Base-by-base conservation (phyloP, 192 early-diverging fungal species). In the Allomyces javanicus region DNA sequence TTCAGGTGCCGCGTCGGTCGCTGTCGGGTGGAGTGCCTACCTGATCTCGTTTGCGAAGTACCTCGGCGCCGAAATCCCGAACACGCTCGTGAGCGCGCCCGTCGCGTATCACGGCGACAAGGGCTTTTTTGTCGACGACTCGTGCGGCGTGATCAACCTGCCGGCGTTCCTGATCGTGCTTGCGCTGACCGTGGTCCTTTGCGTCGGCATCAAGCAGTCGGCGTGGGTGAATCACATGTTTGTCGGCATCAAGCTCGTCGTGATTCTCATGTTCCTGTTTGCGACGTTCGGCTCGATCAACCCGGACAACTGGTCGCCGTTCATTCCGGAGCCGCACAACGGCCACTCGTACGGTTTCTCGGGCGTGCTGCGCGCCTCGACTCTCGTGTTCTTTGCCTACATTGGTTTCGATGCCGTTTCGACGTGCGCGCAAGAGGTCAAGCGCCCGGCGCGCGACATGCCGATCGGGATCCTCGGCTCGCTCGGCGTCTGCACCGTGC, bases 391-490 rank as follows among this genome's bases (percentile, higher is more conserved):
- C 70, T 83, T 81, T 45, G 74, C 86, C n/a, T 93, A 90, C 70
- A 87, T 92, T 72, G 91, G 92, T 9, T 93, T 93, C 72, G 92
- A 95, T 72, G 80, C 86, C 1, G 86, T 93, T 17, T 85, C 90
- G 1, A 95, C 91, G 1, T 85, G 85, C 5, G 86, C 92, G 9
- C 87, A 90, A 69, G 92, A 95, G 72, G 77, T 87, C 17, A 79
- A 78, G 45, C 78, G 87, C 62, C 91, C 92, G 14, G 83, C 87
- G 61, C 74, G 80, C 1, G 88, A 93, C 70, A 65, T 95, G 26
- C 91, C 92, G 9, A 83, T 93, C 65, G 92, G 89, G 17, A 93
- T 95, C 63, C 79, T 90, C 68, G 79, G 74, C 45, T 89, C 88
- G 3, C 77, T 95, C 40, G 61, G 72, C 9, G 85, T 94, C 63